Evolutionary conservation across 1,284 basidiomycete species (phyloP), one percentile per base, ranked within the genome.

Genomic region (Taiwanofungus camphoratus): DNA sequence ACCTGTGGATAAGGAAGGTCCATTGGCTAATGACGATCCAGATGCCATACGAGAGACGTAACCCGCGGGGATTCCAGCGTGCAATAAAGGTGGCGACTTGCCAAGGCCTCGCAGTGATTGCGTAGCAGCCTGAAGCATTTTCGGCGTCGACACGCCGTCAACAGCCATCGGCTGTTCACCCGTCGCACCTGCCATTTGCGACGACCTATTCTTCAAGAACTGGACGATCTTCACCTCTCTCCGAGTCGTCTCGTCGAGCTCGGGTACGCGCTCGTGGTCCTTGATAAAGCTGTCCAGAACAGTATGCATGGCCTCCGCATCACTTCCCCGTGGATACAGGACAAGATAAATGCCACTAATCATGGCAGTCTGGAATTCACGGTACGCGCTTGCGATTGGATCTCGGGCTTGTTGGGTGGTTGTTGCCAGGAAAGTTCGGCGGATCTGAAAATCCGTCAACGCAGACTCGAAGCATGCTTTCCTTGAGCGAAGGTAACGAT

Each of bases 341-440:
- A 87, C 78, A 38, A 89, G 74, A 58, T 88, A 88, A 43, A 91
- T 88, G 6, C 88, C 87, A 49, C 82, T 83, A 48, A 90, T 83
- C 86, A 91, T 87, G 4, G 87, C 83, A 2, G 86, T 82, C 59
- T 89, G 86, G 62, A 90, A 90, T 56, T 89, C 87, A 41, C 87
- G 72, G 56, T 89, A 90, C 8, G 83, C 84, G 51, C 86, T 88
- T 51, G 84, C 79, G 29, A 88, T 70, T 35, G 82, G 79, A 51
- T 79, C 77, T 20, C 74, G 74, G 12, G 75, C 73, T 55, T 84
- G 80, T 52, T 75, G 74, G 1, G 79, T 69, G 45, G 77, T 70
- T 19, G 68, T 66, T 43, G 77, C 71, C 46, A 79, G 70, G 58
- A 87, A 88, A 2, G 73, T 73, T 49, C 75, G 74, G 38, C 87